Evolutionary conservation across 495 filamentous ascomycete genomes (phyloP), one percentile per base, ranked within the genome.

Genomic region (Neurospora intermedia): DNA sequence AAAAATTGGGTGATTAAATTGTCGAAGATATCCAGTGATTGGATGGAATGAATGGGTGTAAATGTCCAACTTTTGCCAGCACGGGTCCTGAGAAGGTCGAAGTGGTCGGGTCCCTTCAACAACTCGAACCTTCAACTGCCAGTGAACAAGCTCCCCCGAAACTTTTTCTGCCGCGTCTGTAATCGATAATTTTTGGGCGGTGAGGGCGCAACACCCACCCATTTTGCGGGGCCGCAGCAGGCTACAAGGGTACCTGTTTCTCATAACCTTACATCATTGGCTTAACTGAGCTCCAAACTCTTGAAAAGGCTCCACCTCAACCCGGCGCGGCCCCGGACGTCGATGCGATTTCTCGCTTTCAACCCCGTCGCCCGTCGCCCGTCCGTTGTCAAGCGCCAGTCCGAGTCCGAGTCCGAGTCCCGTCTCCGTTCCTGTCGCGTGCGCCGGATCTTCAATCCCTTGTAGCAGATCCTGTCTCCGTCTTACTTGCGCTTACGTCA

Each of bases 101-200:
- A 62, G 3, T 35, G 3, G 35, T 6, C 6, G 8, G 54, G 48
- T 59, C 48, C 48, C 48, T 31, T 62, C 54, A 35, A 62, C 54
- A 62, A 35, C 20, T 7, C 23, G 2, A 62, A 16, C 2, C 8
- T 62, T 62, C 54, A 62, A 62, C 54, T 31, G 54, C 54, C 54
- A 62, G 54, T 62, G 54, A 31, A 62, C 54, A 62, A 62, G 54
- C 54, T 62, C 27, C 54, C 54, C 54, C 54, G 27, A 62, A 62
- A 62, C 54, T 74, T 82, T 81, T 79, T 78, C 75, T 80, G 78
- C 74, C 75, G 69, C 23, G 15, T 35, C 54, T 62, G 54, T 35
- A 35, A 62, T 69, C 70, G 43, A 43, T 35, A 70, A 71, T 41
- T 78, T 78, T 78, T 77, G 74, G 79, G 79, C 79, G 79, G 79